These are phyloP conservation scores for Cyclocybe aegerita DNA, from an alignment of 768 basidiomycete species.

Conservation along the genomic window DNA sequence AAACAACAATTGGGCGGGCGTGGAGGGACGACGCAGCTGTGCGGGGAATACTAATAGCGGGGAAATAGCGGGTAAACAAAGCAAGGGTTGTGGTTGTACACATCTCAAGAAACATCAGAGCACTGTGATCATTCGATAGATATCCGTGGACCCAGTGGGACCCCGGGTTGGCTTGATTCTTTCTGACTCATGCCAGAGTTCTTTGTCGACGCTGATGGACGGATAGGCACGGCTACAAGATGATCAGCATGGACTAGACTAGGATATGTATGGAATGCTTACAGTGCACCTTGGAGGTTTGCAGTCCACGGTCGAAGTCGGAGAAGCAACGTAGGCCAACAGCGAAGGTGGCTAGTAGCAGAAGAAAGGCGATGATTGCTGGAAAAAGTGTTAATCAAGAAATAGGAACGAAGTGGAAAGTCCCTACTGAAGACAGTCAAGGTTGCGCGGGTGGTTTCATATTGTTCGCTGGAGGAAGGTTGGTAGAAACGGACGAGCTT, in stretches of 20 bases:
- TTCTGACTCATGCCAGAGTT: conserved; percentile 46
- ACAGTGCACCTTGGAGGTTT: conserved; percentile 74
- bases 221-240: conserved; percentile 45
- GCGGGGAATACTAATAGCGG: too few species aligned
- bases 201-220: conserved; percentile 41
- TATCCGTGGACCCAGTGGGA: conserved; percentile 59
- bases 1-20: too few species aligned
- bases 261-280: conserved; percentile 32
- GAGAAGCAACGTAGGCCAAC: conserved; percentile 78
- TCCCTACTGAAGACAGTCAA: conserved; percentile 75
- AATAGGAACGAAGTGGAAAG: background rate
- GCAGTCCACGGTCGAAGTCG: conserved; percentile 82
- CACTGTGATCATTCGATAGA: conserved; percentile 62
- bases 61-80: too few species aligned
- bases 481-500: conserved; percentile 85
- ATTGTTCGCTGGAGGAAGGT: conserved; percentile 51
- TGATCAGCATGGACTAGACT: conserved; percentile 20
- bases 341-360: conserved; percentile 71
- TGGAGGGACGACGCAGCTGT: too few species aligned
- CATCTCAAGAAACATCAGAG: background rate
- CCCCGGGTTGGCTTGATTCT: conserved; percentile 52
- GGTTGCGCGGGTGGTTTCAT: conserved; percentile 74
- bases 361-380: conserved; percentile 78
- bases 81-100: background rate
- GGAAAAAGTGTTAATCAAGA: background rate